Evolutionary conservation across 257 asterid species (phyloP), one percentile per base, ranked within the genome.

Genomic region (Nicotiana paniculata): DNA sequence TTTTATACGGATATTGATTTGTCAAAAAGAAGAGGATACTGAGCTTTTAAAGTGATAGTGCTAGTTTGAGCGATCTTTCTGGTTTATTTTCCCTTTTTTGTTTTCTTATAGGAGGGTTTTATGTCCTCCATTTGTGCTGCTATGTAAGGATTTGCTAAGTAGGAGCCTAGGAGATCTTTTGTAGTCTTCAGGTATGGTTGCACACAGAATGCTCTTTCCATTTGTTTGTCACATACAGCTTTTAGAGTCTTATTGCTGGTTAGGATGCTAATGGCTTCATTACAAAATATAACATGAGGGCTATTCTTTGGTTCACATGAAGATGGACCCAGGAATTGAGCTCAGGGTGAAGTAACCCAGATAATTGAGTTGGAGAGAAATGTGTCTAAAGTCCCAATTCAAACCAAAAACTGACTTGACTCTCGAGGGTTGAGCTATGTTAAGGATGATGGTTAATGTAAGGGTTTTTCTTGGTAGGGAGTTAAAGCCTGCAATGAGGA

Each of bases 251-350:
- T 69, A 33, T 69, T 70, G 55, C 35, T 70, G 58, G 77, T 21
- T 43, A 43, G 59, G 37, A 43, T 43, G 78, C 59, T 70, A 43
- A 70, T 70, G 78, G 78, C 24, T 70, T 70, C 78, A 70, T 70
- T 70, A 70, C 35, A 70, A 70, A 70, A 21, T 70, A 70, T 43
- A 70, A 39, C 21, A 43, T 4, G 21, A 43, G 59, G 78, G 35
- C 59, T 10, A 70, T 70, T n/a, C 10, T 70, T 70, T 70, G 58
- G 77, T 39, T 70, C 77, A 69, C 77, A 69, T 69, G 55, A 37
- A 69, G 55, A n/a, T 37, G 55, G 43, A 69, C 77, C 18, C 54
- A 37, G 32, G 77, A 69, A 37, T 18, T 37, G 77, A 9, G 9
- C 32, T 33, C 76, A 67, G 76, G 76, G 54, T 68, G 76, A 68